These are phyloP conservation scores for Pistacia vera DNA, from an alignment of 345 rosid species.

Conservation along the genomic window DNA sequence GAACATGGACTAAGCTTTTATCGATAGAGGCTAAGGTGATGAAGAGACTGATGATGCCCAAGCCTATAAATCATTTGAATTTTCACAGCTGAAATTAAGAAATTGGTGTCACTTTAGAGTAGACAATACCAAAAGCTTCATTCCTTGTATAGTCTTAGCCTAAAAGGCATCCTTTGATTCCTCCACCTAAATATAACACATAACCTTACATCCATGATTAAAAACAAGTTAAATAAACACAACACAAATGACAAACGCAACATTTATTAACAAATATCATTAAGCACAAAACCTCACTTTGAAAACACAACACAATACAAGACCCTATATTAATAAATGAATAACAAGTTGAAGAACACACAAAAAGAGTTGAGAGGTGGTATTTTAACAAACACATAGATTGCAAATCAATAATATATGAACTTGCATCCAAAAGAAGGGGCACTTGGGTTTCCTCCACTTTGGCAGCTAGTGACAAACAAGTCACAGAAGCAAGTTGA, in stretches of 20 bases:
- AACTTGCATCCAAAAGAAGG: constrained; percentile 87
- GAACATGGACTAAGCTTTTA: constrained; percentile 65
- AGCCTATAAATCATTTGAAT: constrained; percentile 67
- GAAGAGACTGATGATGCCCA: constrained; percentile 46
- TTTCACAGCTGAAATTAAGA: constrained; percentile 75
- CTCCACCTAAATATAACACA: constrained; percentile 57
- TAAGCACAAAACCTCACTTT: background rate
- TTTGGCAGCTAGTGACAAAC: constrained; percentile 88
- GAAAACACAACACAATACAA: constrained; percentile 6
- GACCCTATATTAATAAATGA: constrained; percentile 5
- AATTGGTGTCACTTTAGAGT: constrained; percentile 79
- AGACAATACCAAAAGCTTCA: constrained; percentile 88
- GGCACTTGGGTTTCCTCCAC: constrained; percentile 88
- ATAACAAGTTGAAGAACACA: constrained; percentile 13
- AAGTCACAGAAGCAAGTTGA: constrained; percentile 85
- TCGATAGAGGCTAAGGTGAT: constrained; percentile 49
- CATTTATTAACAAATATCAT: background rate
- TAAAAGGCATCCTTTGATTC: constrained; percentile 72
- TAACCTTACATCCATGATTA: constrained; percentile 15
- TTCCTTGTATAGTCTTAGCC: constrained; percentile 82
- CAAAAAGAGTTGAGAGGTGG: background rate
- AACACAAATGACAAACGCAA: background rate
- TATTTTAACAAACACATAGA: constrained; percentile 37
- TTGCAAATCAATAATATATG: constrained; percentile 18
- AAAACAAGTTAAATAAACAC: constrained; percentile 1